Evolutionary conservation across 805 yeast genomes (phyloP).

Genomic region (Brettanomyces naardenensis): DNA sequence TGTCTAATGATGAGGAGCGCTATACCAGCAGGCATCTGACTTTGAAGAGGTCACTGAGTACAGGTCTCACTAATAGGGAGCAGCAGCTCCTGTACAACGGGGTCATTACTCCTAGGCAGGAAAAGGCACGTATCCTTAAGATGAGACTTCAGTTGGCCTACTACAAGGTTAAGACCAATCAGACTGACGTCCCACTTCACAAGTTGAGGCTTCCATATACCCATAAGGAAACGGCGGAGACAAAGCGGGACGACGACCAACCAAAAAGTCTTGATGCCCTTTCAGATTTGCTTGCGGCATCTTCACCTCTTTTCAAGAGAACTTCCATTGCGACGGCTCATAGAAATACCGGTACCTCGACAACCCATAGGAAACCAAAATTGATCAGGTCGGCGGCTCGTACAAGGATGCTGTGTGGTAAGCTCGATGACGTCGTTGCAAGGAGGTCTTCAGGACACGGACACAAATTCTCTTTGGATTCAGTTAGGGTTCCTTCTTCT

Average conservation of each 20-base stretch:
- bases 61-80: not conserved
- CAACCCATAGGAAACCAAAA: not conserved
- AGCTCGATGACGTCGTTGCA: slow-evolving; percentile 1
- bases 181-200: slow-evolving; percentile 27
- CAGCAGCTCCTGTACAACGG: not conserved
- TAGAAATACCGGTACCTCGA: slow-evolving; percentile 1
- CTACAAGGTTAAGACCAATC: slow-evolving; percentile 43
- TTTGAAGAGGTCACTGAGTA: slow-evolving; percentile 1
- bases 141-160: slow-evolving; percentile 43
- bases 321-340: not conserved
- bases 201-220: slow-evolving; percentile 21
- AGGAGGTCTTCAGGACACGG: slow-evolving; percentile 5
- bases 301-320: slow-evolving; percentile 18
- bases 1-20: not conserved
- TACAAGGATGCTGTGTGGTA: no score
- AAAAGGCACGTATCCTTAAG: slow-evolving; percentile 35
- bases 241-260: slow-evolving; percentile 12
- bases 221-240: not conserved
- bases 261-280: slow-evolving; percentile 18
- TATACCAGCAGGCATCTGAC: not conserved
- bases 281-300: slow-evolving; percentile 29
- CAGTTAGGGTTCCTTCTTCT: not conserved
- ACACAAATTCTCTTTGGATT: not conserved
- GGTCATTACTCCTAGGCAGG: slow-evolving; percentile 18
- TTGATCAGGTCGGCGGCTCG: no score